phyloP scores from a whole-genome alignment of 2,329 filamentous ascomycete species.

The Fusarium sp. region DNA sequence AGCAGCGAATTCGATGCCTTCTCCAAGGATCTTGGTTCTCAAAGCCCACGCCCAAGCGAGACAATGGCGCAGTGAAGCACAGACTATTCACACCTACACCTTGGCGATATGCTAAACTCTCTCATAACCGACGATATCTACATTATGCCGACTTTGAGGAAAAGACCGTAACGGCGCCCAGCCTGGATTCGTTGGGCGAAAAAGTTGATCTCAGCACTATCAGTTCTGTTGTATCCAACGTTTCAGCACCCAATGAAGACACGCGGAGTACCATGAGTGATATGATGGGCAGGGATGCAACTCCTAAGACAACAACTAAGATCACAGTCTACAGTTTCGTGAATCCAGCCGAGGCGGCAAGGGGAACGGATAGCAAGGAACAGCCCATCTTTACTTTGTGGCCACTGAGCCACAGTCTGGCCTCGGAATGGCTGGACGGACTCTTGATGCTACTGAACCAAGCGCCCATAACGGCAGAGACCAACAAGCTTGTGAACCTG shows the following conservation, averaged over 20 bases:
- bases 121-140: conserved; percentile 88
- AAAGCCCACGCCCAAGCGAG: conserved; percentile 58
- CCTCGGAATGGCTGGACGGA: conserved; percentile 97
- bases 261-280: conserved; percentile 57
- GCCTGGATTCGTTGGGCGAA: conserved; percentile 78
- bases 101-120: conserved; percentile 89
- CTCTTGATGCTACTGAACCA: conserved; percentile 95
- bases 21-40: conserved; percentile 91
- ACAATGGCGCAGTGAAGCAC: conserved; percentile 50
- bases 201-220: conserved; percentile 90
- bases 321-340: conserved; percentile 89
- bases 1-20: conserved; percentile 91
- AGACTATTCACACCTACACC: conserved; percentile 63
- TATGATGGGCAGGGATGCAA: conserved; percentile 54
- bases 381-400: conserved; percentile 83
- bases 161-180: conserved; percentile 73
- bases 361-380: conserved; percentile 64
- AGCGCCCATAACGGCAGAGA: conserved; percentile 96
- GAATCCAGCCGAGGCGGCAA: conserved; percentile 54
- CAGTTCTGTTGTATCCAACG: conserved; percentile 93
- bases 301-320: conserved; percentile 74
- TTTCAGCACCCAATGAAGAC: conserved; percentile 74
- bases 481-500: conserved; percentile 86
- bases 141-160: conserved; percentile 88
- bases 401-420: conserved; percentile 82